Base-by-base conservation (phyloP, 768 basidiomycete genomes). In the Collybia nuda region DNA sequence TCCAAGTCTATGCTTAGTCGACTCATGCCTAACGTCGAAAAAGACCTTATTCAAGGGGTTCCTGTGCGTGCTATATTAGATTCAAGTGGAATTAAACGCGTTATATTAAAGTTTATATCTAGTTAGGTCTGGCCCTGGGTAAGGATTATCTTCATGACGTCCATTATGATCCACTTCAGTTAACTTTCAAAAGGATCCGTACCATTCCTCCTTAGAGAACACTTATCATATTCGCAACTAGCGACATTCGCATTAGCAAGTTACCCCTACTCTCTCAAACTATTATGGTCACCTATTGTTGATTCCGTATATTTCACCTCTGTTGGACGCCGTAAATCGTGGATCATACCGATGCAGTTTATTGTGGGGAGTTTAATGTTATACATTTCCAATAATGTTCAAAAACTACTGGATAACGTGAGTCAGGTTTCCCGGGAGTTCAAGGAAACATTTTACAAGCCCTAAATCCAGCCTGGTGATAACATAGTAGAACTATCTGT, bases 281-380 rank as follows among this genome's bases (percentile, higher is more conserved):
- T 99, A 53, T 68, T 98, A 56, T 98, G 96, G 95, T 96, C 93
- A 6, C 97, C 97, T 45, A 88, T 99, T 54, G 93, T 99, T 48
- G 97, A 99, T 63, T 90, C 96, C 1, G 74, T 88, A 56, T 99
- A 88, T 67, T 75, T 88, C 60, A 71, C 82, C 32, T 86, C 82
- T 37, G 57, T 95, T 54, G 97, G 97, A n/a, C 86, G 97, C 44
- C 79, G 97, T 56, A 99, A 98, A 69, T 94, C 92, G 54, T 99
- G 97, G 97, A 98, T 99, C 58, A 87, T 98, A 54, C 97, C 97
- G 39, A 97, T 99, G 79, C 97, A 99, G 66, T 65, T 86, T 26
- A 83, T 93, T 56, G 89, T 98, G 44, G 97, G 93, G 37, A 75
- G 80, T 37, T 71, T 93, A 52, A 90, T 92, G 88, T 60, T 90